Conservation (phyloP, 805 yeast genomes). For the Yamadazyma laniorum region DNA sequence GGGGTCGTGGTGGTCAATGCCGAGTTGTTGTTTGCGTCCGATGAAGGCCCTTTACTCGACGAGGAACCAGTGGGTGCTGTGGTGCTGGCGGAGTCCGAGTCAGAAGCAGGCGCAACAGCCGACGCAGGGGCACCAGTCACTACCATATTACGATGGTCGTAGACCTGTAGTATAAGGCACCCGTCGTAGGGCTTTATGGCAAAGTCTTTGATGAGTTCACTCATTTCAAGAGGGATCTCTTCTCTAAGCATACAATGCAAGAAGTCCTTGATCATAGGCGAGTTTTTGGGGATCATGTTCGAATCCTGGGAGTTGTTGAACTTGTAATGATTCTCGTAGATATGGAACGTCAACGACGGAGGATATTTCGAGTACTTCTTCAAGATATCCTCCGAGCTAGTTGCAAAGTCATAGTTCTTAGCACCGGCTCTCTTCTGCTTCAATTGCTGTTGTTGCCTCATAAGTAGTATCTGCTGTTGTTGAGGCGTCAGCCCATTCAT, state of each 20-base stretch:
- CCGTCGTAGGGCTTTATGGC: conserved; percentile 87
- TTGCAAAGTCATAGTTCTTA: conserved; percentile 55
- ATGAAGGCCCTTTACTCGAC: too few relatives aligned
- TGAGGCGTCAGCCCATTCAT: not conserved
- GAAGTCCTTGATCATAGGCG: conserved; percentile 76
- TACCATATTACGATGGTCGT: conserved; percentile 69
- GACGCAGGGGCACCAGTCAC: conserved; percentile 3
- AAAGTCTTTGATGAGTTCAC: conserved; percentile 86
- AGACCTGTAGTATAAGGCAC: conserved; percentile 79
- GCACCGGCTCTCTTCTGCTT: conserved; percentile 10
- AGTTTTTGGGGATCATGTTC: conserved; percentile 69
- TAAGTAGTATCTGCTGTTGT: conserved; percentile 10
- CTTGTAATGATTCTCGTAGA: conserved; percentile 86
- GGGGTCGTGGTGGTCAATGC: not conserved
- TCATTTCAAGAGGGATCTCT: conserved; percentile 82
- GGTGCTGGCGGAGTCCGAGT: not conserved
- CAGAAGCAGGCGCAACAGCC: not conserved
- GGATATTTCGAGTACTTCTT: conserved; percentile 74
- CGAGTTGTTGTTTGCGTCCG: not conserved
- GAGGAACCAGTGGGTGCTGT: not conserved
- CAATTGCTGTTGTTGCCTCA: conserved; percentile 15
- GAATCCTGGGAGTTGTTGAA: conserved; percentile 88
- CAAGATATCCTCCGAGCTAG: conserved; percentile 69
- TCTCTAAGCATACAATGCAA: conserved; percentile 76
- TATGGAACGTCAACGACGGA: conserved; percentile 84